A percentile compares a stretch with the other conserved stretches of the same genome.
Evolutionary conservation across 1,139 yeast species (phyloP).

Genomic region (Yamadazyma dendronema): DNA sequence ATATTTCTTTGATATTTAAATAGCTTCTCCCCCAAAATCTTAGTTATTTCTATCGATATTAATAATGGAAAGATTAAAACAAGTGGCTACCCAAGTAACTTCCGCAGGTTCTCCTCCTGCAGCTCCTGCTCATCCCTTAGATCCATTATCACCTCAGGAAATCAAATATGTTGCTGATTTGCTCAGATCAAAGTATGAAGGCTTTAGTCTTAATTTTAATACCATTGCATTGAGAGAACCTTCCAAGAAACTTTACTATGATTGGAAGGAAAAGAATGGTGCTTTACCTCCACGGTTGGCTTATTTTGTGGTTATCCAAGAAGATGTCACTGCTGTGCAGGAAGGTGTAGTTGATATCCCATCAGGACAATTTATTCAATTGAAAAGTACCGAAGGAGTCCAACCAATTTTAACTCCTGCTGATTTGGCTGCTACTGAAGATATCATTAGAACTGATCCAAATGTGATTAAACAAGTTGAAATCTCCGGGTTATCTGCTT

Average conservation of each 20-base stretch:
- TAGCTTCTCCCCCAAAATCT: background rate
- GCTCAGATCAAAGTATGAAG: slow-evolving; percentile 37
- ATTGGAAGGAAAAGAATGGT: slow-evolving; percentile 65
- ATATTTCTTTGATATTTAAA: background rate
- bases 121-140: slow-evolving; percentile 65
- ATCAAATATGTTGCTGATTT: slow-evolving; percentile 35
- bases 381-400: slow-evolving; percentile 53
- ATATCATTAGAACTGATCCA: slow-evolving; percentile 63
- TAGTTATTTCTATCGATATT: background rate
- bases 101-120: slow-evolving; percentile 55
- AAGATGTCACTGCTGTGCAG: slow-evolving; percentile 58
- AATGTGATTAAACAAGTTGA: slow-evolving; percentile 71
- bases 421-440: slow-evolving; percentile 65
- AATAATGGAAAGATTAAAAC: slow-evolving; percentile 64
- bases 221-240: slow-evolving; percentile 74
- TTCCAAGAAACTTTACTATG: slow-evolving; percentile 55
- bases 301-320: slow-evolving; percentile 60
- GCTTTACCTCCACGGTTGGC: slow-evolving; percentile 67
- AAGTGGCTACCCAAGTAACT: slow-evolving; percentile 62
- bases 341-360: slow-evolving; percentile 68
- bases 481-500: slow-evolving; percentile 62
- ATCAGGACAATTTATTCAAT: slow-evolving; percentile 43
- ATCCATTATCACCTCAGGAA: slow-evolving; percentile 65
- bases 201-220: slow-evolving; percentile 54
- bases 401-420: slow-evolving; percentile 75